Percentiles rank a stretch among this genome's conserved stretches.
These are phyloP conservation scores for Elaeagnus macrophylla DNA, from an alignment of 306 rosid genomes.

Conservation along the genomic window DNA sequence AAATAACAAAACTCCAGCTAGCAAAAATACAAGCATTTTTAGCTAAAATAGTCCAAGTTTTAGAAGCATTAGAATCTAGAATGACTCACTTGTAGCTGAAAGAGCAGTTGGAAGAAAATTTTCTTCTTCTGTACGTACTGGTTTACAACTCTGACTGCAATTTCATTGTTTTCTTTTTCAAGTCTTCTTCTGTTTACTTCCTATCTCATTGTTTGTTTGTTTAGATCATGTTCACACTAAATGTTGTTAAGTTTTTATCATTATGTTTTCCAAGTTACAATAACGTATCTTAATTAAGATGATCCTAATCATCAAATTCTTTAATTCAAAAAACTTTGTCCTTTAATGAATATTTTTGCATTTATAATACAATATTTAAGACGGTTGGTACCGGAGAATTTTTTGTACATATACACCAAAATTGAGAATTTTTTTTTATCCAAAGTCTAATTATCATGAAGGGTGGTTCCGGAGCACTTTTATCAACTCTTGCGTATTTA, in stretches of 20 bases:
- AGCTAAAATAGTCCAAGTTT: conserved; percentile 26
- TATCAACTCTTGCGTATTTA: too few species aligned
- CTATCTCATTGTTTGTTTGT: conserved; percentile 38
- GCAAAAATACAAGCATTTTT: conserved; percentile 24
- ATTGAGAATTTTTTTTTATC: too few species aligned
- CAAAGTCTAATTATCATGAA: too few species aligned
- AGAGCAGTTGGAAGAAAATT: conserved; percentile 36
- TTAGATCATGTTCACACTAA: conserved; percentile 20
- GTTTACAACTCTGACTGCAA: conserved; percentile 33
- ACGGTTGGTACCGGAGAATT: too few species aligned
- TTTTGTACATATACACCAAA: too few species aligned
- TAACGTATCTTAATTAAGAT: conserved; percentile 3
- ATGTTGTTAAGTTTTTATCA: conserved; percentile 37
- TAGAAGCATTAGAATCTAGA: conserved; percentile 28
- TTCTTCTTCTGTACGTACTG: conserved; percentile 28
- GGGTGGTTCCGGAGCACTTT: too few species aligned
- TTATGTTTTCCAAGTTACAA: conserved; percentile 17
- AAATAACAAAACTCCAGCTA: conserved; percentile 9
- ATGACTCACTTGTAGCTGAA: conserved; percentile 40
- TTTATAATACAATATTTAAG: too few species aligned
- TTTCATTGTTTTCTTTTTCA: conserved; percentile 38
- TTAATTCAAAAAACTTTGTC: too few species aligned
- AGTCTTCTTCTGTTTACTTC: conserved; percentile 43
- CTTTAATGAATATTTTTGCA: too few species aligned
- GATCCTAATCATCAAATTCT: too few species aligned